phyloP scores from a whole-genome alignment of 768 basidiomycete species.

The Fomitopsis serialis region DNA sequence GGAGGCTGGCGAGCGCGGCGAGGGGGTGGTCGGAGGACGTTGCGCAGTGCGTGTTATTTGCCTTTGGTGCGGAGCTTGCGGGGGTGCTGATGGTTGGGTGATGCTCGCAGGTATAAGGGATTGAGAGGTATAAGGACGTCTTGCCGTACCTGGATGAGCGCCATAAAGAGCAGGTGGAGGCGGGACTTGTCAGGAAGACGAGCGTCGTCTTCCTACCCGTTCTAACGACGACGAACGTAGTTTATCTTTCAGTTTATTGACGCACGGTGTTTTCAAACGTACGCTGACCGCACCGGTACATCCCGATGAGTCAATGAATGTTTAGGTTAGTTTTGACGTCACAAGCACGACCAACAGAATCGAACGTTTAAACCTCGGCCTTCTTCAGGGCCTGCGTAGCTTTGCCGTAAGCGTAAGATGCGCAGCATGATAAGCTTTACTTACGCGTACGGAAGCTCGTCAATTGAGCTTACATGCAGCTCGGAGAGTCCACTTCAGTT shows the following conservation, averaged over 20 bases:
- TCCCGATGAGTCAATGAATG: too few species aligned
- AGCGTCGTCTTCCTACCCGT: constrained; percentile 2
- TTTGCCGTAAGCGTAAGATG: too few species aligned
- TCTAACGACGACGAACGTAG: background rate
- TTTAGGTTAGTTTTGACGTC: too few species aligned
- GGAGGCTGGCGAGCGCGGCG: constrained; percentile 57
- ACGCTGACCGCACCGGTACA: too few species aligned
- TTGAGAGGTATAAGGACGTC: constrained; percentile 26
- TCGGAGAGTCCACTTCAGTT: too few species aligned
- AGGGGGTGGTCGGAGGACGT: constrained; percentile 65
- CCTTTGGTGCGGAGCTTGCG: constrained; percentile 26
- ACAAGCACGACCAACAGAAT: too few species aligned
- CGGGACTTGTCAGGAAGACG: constrained; percentile 15
- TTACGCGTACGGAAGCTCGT: too few species aligned
- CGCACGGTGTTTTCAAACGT: too few species aligned
- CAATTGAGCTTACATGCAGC: too few species aligned
- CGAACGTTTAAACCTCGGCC: too few species aligned
- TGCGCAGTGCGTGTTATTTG: constrained; percentile 37
- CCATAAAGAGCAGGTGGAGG: constrained; percentile 28
- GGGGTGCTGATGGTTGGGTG: background rate
- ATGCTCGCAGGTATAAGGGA: constrained; percentile 27
- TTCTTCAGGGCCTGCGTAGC: too few species aligned
- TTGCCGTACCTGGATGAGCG: constrained; percentile 31
- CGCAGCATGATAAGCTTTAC: too few species aligned
- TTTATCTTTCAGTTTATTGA: background rate